A percentile compares a stretch with the other conserved stretches of the same genome.
Conservation (phyloP, 1,139 yeast genomes). For the Geotrichum australiense region DNA sequence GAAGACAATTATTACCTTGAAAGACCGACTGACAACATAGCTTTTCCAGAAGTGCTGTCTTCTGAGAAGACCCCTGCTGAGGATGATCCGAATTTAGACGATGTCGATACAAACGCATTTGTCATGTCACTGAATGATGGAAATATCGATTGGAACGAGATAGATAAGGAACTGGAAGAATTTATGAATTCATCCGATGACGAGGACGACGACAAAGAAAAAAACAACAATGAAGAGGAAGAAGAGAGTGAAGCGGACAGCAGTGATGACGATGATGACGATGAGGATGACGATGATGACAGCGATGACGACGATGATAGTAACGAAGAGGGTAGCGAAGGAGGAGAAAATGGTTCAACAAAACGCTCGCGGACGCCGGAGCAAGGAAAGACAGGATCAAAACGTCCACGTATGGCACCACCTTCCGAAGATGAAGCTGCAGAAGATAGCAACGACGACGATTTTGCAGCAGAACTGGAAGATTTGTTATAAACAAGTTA, state of each 20-base stretch:
- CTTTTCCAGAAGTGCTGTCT: slow-evolving; percentile 39
- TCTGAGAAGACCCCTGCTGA: neutral
- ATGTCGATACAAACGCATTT: slow-evolving; percentile 29
- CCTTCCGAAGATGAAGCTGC: slow-evolving; percentile 17
- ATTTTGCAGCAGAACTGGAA: slow-evolving; percentile 37
- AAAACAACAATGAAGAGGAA: neutral
- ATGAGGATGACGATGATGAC: slow-evolving; percentile 10
- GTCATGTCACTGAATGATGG: slow-evolving; percentile 31
- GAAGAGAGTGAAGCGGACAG: neutral
- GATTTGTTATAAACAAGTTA: slow-evolving; percentile 23
- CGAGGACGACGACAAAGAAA: slow-evolving; percentile 20
- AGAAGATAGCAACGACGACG: slow-evolving; percentile 35
- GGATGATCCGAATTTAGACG: slow-evolving; percentile 31
- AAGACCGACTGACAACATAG: slow-evolving; percentile 32
- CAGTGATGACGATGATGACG: slow-evolving; percentile 6
- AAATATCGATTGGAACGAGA: slow-evolving; percentile 35
- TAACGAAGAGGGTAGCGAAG: slow-evolving; percentile 2
- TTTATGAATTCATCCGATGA: slow-evolving; percentile 32
- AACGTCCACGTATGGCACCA: slow-evolving; percentile 20
- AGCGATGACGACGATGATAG: slow-evolving; percentile 7
- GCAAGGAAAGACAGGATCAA: neutral
- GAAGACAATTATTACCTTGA: slow-evolving; percentile 55
- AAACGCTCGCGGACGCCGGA: no score
- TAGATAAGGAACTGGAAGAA: slow-evolving; percentile 36
- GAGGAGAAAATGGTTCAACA: slow-evolving; percentile 4